Evolutionary conservation across 495 filamentous ascomycete genomes (phyloP).

Genomic region (Recurvomyces mirabilis): DNA sequence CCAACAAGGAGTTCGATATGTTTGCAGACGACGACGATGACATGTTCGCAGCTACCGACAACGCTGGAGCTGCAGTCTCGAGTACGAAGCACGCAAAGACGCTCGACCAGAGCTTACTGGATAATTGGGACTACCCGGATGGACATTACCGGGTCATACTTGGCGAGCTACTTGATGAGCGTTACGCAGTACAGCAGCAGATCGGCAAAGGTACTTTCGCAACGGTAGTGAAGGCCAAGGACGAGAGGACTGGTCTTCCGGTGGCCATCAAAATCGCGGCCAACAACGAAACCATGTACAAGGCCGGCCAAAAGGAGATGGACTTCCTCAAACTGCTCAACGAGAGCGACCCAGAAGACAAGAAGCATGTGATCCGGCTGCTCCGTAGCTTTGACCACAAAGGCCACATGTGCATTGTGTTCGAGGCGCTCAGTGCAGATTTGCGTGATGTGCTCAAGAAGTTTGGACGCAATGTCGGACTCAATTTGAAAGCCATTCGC

Average conservation of each 20-base stretch:
- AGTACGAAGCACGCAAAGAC: conserved; percentile 45
- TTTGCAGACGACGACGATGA: conserved; percentile 85
- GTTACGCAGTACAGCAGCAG: conserved; percentile 75
- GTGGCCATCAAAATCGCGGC: conserved; percentile 92
- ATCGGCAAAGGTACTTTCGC: conserved; percentile 97
- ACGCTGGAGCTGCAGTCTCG: conserved; percentile 33
- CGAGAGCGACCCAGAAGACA: conserved; percentile 74
- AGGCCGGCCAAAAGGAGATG: conserved; percentile 91
- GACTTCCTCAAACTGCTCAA: conserved; percentile 76
- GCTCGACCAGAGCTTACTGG: conserved; percentile 70
- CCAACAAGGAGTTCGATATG: conserved; percentile 75
- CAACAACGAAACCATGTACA: conserved; percentile 85
- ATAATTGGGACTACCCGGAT: conserved; percentile 87
- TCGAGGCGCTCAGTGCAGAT: conserved; percentile 90
- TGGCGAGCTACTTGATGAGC: conserved; percentile 75
- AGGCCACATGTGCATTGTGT: conserved; percentile 88
- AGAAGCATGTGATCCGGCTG: conserved; percentile 83
- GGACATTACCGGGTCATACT: conserved; percentile 90
- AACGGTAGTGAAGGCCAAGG: conserved; percentile 81
- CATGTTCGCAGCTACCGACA: conserved; percentile 66
- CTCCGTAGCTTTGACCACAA: conserved; percentile 87
- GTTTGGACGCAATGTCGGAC: conserved; percentile 83
- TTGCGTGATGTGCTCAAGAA: conserved; percentile 93
- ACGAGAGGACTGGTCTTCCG: conserved; percentile 55
- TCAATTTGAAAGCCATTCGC: conserved; percentile 75